Conservation (phyloP, 2,329 filamentous ascomycete genomes). For the Thelonectria olida region DNA sequence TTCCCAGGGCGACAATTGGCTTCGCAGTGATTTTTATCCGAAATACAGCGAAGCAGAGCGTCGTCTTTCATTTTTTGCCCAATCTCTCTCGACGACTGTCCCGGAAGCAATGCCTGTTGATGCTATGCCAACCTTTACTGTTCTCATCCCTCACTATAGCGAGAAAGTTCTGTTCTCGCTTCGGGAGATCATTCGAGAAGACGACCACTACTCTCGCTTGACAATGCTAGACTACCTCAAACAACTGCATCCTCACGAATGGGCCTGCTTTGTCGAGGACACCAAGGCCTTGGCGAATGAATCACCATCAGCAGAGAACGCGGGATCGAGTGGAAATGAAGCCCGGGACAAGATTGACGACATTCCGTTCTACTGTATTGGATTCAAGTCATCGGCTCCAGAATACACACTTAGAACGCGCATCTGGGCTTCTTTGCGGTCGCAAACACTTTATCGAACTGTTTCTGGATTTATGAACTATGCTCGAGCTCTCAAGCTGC, state of each 20-base stretch:
- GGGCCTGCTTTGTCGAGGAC: constrained; percentile 99
- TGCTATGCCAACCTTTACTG: constrained; percentile 99
- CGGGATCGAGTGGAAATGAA: constrained; percentile 80
- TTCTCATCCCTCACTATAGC: constrained; percentile 96
- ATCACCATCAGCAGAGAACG: constrained; percentile 69
- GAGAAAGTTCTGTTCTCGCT: constrained; percentile 98
- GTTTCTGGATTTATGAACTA: constrained; percentile 99
- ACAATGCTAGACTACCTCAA: constrained; percentile 97
- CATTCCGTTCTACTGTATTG: constrained; percentile 99
- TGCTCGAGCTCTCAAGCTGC: constrained; percentile 95
- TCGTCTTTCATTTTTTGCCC: constrained; percentile 98
- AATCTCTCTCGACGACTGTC: constrained; percentile 96
- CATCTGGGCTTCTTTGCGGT: constrained; percentile 98
- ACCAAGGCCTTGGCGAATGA: constrained; percentile 99
- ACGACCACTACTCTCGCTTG: constrained; percentile 97
- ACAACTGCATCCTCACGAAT: constrained; percentile 97
- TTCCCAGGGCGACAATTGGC: constrained; percentile 98
- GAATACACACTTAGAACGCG: constrained; percentile 97
- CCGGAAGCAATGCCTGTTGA: constrained; percentile 96
- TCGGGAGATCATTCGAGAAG: constrained; percentile 97
- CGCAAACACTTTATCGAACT: constrained; percentile 96
- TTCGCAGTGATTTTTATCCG: constrained; percentile 99
- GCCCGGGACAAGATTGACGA: constrained; percentile 92
- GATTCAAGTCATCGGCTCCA: constrained; percentile 98
- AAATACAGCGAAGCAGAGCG: constrained; percentile 94